Base-by-base conservation (phyloP, 2,329 filamentous ascomycete genomes). In the Elsinoe arachidis region DNA sequence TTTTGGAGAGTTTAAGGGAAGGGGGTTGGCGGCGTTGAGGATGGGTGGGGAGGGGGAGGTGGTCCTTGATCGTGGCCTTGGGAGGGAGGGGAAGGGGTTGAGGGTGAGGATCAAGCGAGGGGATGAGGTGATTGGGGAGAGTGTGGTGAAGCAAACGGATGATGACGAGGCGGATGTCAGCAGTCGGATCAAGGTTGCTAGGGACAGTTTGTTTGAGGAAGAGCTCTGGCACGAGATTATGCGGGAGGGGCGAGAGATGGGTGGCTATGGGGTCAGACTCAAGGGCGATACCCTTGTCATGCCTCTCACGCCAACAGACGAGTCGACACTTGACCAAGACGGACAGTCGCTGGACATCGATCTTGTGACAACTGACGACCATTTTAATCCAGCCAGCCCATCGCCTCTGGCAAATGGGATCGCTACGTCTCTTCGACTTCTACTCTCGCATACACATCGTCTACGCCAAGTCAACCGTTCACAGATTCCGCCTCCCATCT, bases 171-270 rank as follows among this genome's bases (percentile, higher is more conserved):
- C 79, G 2, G 76, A 80, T 1, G 74, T 91, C 7, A 83, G 89
- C 62, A 77, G 82, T 30, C 79, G 84, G 9, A 87, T 95, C 33
- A 80, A 85, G 15, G 82, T 88, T 64, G 87, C 88, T 2, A 80
- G 88, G 58, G 87, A 93, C 69, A 89, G 87, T 52, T 78, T 92
- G 17, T 90, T 88, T 64, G 84, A 88, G 26, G 85, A 91, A 67
- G 93, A 99, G 68, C 74, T 99, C 1, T 96, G 90, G 80, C 85
- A 95, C 64, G 93, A 99, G 71, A 77, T 97, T 59, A 85, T 86
- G 55, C 81, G 89, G 15, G 93, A 99, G 72, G 84, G 87, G 0
- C 85, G 90, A 14, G 79, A 79, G 0, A 76, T 96, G 19, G 78
- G 85, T 2, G 83, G 84, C 10, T 84, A 88, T 60, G 82, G 85